phyloP scores from a whole-genome alignment of 805 yeast species.

The Starmerella apicola region DNA sequence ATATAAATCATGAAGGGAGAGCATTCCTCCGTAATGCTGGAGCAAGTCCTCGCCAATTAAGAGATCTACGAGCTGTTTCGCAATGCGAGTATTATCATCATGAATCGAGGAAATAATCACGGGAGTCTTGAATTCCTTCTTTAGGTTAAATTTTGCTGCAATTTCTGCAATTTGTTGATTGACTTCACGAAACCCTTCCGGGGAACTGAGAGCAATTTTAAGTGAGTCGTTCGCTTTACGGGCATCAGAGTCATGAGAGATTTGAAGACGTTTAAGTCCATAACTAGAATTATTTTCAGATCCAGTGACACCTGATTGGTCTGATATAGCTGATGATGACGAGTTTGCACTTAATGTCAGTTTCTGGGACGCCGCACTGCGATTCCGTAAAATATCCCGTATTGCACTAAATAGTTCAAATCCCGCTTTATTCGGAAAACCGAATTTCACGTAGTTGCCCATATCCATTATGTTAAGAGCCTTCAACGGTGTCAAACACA shows the following conservation, averaged over 20 bases:
- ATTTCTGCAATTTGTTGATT: conserved; percentile 49
- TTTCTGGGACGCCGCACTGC: too few relatives aligned
- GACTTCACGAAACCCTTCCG: neutral
- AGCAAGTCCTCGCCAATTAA: conserved; percentile 36
- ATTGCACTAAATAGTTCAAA: conserved; percentile 11
- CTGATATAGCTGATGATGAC: too few relatives aligned
- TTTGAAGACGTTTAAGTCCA: neutral
- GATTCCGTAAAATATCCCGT: neutral
- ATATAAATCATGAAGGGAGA: conserved; percentile 51
- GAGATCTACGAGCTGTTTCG: conserved; percentile 71
- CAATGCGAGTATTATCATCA: conserved; percentile 42
- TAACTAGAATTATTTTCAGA: too few relatives aligned
- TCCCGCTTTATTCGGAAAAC: conserved; percentile 67
- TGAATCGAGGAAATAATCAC: conserved; percentile 26
- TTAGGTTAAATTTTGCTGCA: conserved; percentile 23
- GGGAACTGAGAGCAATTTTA: conserved; percentile 34
- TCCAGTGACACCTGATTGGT: too few relatives aligned
- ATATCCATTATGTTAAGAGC: conserved; percentile 20
- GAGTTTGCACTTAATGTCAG: too few relatives aligned
- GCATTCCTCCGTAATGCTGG: conserved; percentile 42
- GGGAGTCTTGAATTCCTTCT: conserved; percentile 9
- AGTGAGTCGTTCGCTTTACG: conserved; percentile 23
- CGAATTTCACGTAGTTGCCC: conserved; percentile 21
- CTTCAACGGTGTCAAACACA: conserved; percentile 57
- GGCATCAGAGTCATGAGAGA: neutral